phyloP scores from a whole-genome alignment of 805 yeast species.

The Suhomyces kilbournensis region DNA sequence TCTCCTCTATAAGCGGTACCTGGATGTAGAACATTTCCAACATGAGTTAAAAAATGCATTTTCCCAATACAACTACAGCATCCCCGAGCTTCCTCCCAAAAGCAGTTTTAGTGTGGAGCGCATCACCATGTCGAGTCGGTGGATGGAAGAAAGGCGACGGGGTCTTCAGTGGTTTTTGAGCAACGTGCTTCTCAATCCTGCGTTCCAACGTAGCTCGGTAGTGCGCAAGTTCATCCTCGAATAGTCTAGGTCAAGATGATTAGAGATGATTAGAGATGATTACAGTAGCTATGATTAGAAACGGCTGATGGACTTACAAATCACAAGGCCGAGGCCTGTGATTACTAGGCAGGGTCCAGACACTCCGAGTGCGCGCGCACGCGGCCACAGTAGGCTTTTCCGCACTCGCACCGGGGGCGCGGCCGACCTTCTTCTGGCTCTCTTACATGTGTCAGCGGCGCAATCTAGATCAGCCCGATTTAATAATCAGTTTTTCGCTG shows the following conservation, averaged over 20 bases:
- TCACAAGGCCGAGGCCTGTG: not conserved
- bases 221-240: constrained; percentile 39
- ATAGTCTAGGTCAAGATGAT: not conserved
- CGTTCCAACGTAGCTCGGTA: constrained; percentile 33
- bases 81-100: constrained; percentile 54
- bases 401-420: not conserved
- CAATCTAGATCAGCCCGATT: constrained; percentile 4
- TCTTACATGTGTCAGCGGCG: not conserved
- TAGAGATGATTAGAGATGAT: not conserved
- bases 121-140: constrained; percentile 36
- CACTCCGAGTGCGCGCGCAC: not conserved
- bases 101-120: constrained; percentile 39
- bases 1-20: constrained; percentile 56
- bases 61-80: constrained; percentile 30
- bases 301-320: not conserved
- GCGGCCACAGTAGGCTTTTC: not conserved
- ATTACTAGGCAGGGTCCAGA: not conserved
- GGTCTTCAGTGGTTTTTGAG: constrained; percentile 62
- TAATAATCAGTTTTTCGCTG: not conserved
- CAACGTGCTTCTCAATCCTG: constrained; percentile 51
- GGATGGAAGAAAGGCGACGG: constrained; percentile 53
- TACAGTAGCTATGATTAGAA: not conserved
- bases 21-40: constrained; percentile 57
- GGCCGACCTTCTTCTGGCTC: not conserved
- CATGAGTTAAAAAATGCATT: constrained; percentile 31